Percentiles rank a stretch among this genome's conserved stretches.
Conservation (phyloP, 1,139 yeast species). For the Candida sojae region DNA sequence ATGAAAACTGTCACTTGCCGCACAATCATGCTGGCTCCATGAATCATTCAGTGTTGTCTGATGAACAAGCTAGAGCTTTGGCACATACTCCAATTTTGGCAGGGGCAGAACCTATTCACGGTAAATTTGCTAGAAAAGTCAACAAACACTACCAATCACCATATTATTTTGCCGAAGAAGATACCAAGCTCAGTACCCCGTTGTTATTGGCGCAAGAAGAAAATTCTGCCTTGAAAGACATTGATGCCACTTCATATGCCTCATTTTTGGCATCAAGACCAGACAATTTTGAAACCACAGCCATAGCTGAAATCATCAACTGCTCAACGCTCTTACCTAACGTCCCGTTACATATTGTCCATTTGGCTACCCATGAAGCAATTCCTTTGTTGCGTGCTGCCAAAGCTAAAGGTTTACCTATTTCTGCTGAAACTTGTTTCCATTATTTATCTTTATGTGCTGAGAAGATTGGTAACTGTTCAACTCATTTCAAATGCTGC, state of each 20-base stretch:
- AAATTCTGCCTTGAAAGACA: slow-evolving; percentile 39
- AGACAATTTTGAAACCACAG: slow-evolving; percentile 82
- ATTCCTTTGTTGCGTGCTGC: slow-evolving; percentile 72
- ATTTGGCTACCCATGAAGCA: slow-evolving; percentile 82
- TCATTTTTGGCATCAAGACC: slow-evolving; percentile 86
- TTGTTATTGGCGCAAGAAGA: slow-evolving; percentile 40
- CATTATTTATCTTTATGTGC: slow-evolving; percentile 81
- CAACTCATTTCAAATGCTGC: slow-evolving; percentile 88
- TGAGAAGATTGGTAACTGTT: slow-evolving; percentile 71
- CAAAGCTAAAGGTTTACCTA: slow-evolving; percentile 53
- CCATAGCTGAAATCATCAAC: slow-evolving; percentile 68
- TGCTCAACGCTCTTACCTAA: slow-evolving; percentile 63
- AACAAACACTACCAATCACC: slow-evolving; percentile 23
- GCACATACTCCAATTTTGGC: slow-evolving; percentile 56
- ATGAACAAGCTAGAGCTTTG: slow-evolving; percentile 52
- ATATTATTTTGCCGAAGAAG: slow-evolving; percentile 8
- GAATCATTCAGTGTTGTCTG: slow-evolving; percentile 41
- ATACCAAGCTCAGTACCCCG: slow-evolving; percentile 11
- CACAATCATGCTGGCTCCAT: slow-evolving; percentile 43
- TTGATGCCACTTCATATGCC: slow-evolving; percentile 69
- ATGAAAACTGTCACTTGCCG: slow-evolving; percentile 36
- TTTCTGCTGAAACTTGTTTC: slow-evolving; percentile 91
- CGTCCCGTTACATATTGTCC: slow-evolving; percentile 83
- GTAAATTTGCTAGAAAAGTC: slow-evolving; percentile 50
- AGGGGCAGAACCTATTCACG: slow-evolving; percentile 59